Conservation (phyloP, 1,284 basidiomycete species). For the Apiotrichum montevideense region DNA sequence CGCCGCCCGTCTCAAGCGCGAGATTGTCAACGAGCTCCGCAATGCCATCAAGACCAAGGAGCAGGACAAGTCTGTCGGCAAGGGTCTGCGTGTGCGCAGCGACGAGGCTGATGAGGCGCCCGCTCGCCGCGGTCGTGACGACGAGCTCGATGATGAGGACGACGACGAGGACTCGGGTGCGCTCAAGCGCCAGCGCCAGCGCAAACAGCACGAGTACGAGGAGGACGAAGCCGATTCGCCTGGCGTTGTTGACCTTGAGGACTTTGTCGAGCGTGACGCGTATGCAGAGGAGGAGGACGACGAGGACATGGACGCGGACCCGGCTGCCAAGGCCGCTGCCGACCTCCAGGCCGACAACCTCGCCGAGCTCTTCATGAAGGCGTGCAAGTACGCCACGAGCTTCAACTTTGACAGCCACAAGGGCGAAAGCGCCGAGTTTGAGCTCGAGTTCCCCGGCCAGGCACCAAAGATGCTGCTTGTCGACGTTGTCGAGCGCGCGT, state of each 20-base stretch:
- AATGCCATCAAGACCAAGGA: conserved; percentile 74
- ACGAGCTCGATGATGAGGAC: conserved; percentile 58
- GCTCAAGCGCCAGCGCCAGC: conserved; percentile 57
- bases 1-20: conserved; percentile 75
- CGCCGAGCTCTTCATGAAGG: conserved; percentile 50
- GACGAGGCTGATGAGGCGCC: conserved; percentile 46
- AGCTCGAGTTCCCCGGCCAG: conserved; percentile 59
- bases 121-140: conserved; percentile 43
- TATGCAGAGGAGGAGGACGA: conserved; percentile 40
- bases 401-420: conserved; percentile 64
- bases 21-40: conserved; percentile 81
- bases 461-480: conserved; percentile 86
- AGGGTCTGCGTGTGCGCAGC: conserved; percentile 56
- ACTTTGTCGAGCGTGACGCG: conserved; percentile 59
- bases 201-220: conserved; percentile 67
- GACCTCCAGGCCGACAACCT: conserved; percentile 44
- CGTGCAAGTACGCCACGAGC: conserved; percentile 51
- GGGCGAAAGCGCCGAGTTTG: conserved; percentile 65
- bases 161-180: conserved; percentile 73
- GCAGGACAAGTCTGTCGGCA: conserved; percentile 77
- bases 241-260: conserved; percentile 54
- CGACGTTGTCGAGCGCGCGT: conserved; percentile 80
- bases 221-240: conserved; percentile 54
- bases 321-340: conserved; percentile 51
- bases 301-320: conserved; percentile 46